Base-by-base conservation (phyloP, 768 basidiomycete species). In the Pulveroboletus frians region DNA sequence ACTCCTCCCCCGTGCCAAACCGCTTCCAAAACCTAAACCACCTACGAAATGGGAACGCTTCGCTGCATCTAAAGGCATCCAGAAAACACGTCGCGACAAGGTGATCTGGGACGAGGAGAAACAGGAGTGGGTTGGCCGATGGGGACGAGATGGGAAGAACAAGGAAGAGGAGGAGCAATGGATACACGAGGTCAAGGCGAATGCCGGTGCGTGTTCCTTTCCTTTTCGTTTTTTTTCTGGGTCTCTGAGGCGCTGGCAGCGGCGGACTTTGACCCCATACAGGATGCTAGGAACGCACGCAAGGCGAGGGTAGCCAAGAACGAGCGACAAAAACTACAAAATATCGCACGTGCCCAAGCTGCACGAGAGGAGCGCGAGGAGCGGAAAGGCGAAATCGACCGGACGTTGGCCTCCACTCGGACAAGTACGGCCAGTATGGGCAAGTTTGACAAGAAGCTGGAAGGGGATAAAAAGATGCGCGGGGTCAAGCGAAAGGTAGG, bases 21-120 rank as follows among this genome's bases (percentile, higher is more conserved):
- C 89, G 0, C 74, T 98, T 3, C 96, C 94, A 0, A 94, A 92
- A 61, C 87, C 88, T 3, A 96, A 95, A 69, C 85, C 86, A 9
- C 82, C 77, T 30, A 98, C 95, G 7, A 98, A 96, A 69, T 99
- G 96, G 96, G 91, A 98, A 73, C 76, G 80, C 48, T 99, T 98
- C 62, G 95, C 95, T 5, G 82, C 84, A 40, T 85, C 89, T 32
- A 97, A 96, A 73, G 96, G 96, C 32, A 98, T 98, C 61, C 81
- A 82, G 61, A 82, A 96, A 60, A 80, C 73, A 61, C 77, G 72
- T 41, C 80, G 80, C 39, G 91, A 95, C 11, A 87, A 79, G 72
- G 83, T 84, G 58, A 79, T 83, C 5, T 98, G 90, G 89, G 93
- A 98, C 67, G 94, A 98, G 59, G 93, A 95, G 67, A 81, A 77